A percentile compares a stretch with the other conserved stretches of the same genome.
phyloP scores from a whole-genome alignment of 2,329 filamentous ascomycete species.

The Lasiodiplodia gonubiensis region DNA sequence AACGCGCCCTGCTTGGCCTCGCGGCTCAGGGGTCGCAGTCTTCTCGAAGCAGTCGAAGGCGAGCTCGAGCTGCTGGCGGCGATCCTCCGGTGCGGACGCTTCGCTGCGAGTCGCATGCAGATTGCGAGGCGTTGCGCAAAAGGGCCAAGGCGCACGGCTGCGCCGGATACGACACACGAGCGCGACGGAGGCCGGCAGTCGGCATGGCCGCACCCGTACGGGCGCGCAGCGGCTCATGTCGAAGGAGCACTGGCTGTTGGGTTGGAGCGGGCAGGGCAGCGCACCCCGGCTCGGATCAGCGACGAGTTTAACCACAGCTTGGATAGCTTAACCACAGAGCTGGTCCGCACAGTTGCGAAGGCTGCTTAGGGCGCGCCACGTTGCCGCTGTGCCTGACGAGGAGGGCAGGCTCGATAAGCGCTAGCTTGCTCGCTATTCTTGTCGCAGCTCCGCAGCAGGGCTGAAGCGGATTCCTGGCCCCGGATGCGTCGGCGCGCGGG shows the following conservation, averaged over 20 bases:
- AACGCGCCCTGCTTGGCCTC: conserved; percentile 22
- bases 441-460: conserved; percentile 21
- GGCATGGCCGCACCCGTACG: conserved; percentile 1
- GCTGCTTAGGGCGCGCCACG: conserved; percentile 26
- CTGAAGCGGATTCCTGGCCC: conserved; percentile 18
- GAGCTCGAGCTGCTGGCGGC: conserved; percentile 4
- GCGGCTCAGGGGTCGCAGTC: conserved; percentile 18
- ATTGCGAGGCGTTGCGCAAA: conserved; percentile 21
- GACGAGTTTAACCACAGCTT: background rate
- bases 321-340: conserved; percentile 18
- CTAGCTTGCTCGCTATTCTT: conserved; percentile 25
- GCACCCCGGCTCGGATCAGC: conserved; percentile 12
- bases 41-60: conserved; percentile 25
- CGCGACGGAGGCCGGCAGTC: conserved; percentile 17
- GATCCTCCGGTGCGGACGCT: conserved; percentile 16
- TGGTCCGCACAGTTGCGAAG: conserved; percentile 11
- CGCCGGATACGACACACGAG: conserved; percentile 19
- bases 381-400: conserved; percentile 24
- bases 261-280: background rate
- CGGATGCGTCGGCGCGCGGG: conserved; percentile 17
- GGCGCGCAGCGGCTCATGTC: background rate
- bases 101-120: conserved; percentile 20
- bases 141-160: conserved; percentile 18
- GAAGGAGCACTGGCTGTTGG: conserved; percentile 1
- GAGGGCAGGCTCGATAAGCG: conserved; percentile 19